Percentiles rank a stretch among this genome's conserved stretches.
phyloP scores from a whole-genome alignment of 1,139 yeast genomes.

The Petasospora fabianii region DNA sequence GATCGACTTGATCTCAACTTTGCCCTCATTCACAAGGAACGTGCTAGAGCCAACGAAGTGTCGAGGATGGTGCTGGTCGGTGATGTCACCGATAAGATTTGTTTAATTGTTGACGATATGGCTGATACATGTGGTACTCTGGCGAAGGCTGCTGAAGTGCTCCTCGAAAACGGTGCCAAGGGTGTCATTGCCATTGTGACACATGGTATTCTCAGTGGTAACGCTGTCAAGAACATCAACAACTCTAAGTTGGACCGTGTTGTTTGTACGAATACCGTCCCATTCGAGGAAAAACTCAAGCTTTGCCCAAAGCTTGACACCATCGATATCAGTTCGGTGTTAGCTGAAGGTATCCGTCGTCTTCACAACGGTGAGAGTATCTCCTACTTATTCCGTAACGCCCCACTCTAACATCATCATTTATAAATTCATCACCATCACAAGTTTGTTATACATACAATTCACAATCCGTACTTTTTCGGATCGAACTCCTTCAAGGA shows the following conservation, averaged over 20 bases:
- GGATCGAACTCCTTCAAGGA: slow-evolving; percentile 54
- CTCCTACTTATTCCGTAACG: slow-evolving; percentile 81
- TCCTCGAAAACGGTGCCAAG: slow-evolving; percentile 75
- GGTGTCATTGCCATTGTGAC: slow-evolving; percentile 93
- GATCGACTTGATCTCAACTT: slow-evolving; percentile 89
- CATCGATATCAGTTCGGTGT: slow-evolving; percentile 81
- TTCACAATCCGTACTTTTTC: slow-evolving; percentile 39
- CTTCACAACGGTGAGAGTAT: slow-evolving; percentile 97
- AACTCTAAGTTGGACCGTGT: slow-evolving; percentile 73
- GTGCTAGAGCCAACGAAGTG: slow-evolving; percentile 93
- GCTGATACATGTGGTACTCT: slow-evolving; percentile 98
- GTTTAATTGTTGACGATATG: slow-evolving; percentile 95
- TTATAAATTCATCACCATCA: not conserved
- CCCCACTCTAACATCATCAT: slow-evolving; percentile 39
- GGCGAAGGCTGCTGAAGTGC: slow-evolving; percentile 91
- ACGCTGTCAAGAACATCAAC: slow-evolving; percentile 81
- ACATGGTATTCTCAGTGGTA: slow-evolving; percentile 88
- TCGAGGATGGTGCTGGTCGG: slow-evolving; percentile 96
- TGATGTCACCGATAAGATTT: slow-evolving; percentile 82
- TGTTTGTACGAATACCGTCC: slow-evolving; percentile 93
- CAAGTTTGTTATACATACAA: not conserved
- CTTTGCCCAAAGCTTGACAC: slow-evolving; percentile 74
- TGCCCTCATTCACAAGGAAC: slow-evolving; percentile 94
- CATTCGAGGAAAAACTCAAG: slow-evolving; percentile 72
- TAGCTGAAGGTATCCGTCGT: slow-evolving; percentile 96